Evolutionary conservation across 2,329 filamentous ascomycete genomes (phyloP).

Genomic region (Exophiala sp.): DNA sequence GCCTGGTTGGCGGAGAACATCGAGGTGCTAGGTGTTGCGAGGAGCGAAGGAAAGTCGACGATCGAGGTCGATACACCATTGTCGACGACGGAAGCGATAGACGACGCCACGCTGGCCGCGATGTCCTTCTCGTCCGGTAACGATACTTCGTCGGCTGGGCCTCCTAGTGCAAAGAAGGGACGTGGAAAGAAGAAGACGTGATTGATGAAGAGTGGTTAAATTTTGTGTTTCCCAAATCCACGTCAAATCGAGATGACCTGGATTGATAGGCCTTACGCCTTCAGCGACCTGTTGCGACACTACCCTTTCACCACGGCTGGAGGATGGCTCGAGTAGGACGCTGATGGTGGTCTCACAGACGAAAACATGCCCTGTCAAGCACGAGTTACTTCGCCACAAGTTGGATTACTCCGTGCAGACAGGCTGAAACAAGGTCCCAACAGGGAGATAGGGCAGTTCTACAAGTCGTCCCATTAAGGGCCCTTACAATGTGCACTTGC

Average conservation of each 20-base stretch:
- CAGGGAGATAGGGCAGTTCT: too few relatives aligned
- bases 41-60: slow-evolving; percentile 12
- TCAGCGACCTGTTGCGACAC: too few relatives aligned
- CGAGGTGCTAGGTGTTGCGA: slow-evolving; percentile 52
- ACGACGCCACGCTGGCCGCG: background rate
- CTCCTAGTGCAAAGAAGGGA: slow-evolving; percentile 14
- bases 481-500: too few relatives aligned
- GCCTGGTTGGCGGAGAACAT: slow-evolving; percentile 59
- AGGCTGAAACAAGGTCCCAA: too few relatives aligned
- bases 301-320: too few relatives aligned
- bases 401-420: too few relatives aligned
- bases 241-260: too few relatives aligned
- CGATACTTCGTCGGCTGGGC: slow-evolving; percentile 1
- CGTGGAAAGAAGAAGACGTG: slow-evolving; percentile 20
- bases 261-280: too few relatives aligned
- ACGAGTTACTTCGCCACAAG: background rate
- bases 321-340: too few relatives aligned
- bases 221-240: background rate
- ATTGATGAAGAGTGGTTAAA: background rate
- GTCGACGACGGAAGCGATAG: background rate
- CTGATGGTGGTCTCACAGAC: background rate
- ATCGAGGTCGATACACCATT: background rate
- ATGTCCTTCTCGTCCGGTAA: slow-evolving; percentile 6
- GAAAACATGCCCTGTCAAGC: background rate
- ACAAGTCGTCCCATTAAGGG: too few relatives aligned